Base-by-base conservation (phyloP, 2,329 filamentous ascomycete genomes). In the Madurella mycetomatis region DNA sequence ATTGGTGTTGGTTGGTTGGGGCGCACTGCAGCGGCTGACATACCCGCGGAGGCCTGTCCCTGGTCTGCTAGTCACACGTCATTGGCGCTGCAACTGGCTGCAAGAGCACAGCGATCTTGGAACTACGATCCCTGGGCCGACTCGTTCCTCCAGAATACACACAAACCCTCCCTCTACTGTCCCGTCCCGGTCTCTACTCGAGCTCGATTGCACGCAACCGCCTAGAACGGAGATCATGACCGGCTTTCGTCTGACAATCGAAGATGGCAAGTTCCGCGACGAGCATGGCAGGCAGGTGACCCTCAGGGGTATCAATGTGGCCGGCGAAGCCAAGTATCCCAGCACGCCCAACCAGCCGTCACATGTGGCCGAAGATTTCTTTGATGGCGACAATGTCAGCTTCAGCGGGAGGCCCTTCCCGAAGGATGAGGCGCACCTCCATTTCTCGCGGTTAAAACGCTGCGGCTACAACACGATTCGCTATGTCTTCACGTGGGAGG, bases 401-500 rank as follows among this genome's bases (percentile, higher is more conserved):
- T 99, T 99, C 66, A 87, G 92, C 62, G 82, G 85, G 56, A 82
- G 92, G 2, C 94, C 94, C 0, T 99, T 99, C 63, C 77, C 86
- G 3, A 79, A 89, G 46, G 83, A 89, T 47, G 90, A 96, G 62
- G 90, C 94, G 1, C 86, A 90, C 64, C 77, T 82, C 15, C 94
- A 99, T 70, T 96, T 99, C 70, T 82, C 88, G 12, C 82, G 92
- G 42, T 73, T 99, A 60, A 89, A 87, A 65, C 86, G 87, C 65
- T 96, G 87, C 77, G 94, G 94, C 13, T 99, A 95, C 78, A 99
- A 97, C 71, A 92, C 90, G 0, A 92, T 99, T 62, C 83, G 94
- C 67, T 99, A 99, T 71, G 78, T 99, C 63, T 99, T 97, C 69
- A 97, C 94, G 0, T 99, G 94, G 94, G 94, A 99, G 72, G 92